Percentiles rank a stretch among this genome's conserved stretches.
Evolutionary conservation across 208 protist species (phyloP).

Genomic region (Acanthamoeba sp.): DNA sequence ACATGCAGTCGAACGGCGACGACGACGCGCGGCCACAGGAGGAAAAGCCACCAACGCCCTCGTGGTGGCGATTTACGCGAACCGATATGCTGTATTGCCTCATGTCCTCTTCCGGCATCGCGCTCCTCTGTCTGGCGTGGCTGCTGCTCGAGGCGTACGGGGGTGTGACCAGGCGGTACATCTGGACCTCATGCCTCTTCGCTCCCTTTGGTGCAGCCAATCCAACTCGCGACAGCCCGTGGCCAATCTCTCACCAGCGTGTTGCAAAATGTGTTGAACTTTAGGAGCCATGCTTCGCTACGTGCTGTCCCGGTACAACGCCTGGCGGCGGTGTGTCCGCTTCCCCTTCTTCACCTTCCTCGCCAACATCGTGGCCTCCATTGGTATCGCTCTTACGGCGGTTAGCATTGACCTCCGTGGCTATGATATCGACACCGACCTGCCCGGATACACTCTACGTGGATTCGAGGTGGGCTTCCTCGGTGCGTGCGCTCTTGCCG

Average conservation of each 20-base stretch:
- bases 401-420: conserved; percentile 12
- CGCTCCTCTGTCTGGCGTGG: conserved; percentile 13
- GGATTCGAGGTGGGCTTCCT: conserved; percentile 56
- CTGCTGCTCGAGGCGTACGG: conserved; percentile 23
- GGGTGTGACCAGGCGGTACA: conserved; percentile 47
- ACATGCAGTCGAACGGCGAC: background rate
- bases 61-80: background rate
- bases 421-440: conserved; percentile 18
- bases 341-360: conserved; percentile 72
- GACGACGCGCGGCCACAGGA: background rate
- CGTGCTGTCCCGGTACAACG: conserved; percentile 43
- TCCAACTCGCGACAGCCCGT: too few relatives aligned
- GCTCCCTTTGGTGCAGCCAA: conserved; percentile 47
- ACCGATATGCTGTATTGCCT: background rate
- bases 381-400: background rate
- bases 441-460: background rate
- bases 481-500: background rate
- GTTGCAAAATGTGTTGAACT: too few relatives aligned
- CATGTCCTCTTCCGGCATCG: background rate
- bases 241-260: too few relatives aligned
- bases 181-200: conserved; percentile 63
- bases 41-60: background rate
- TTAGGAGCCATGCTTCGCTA: conserved; percentile 43
- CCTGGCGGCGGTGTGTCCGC: conserved; percentile 20
- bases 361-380: conserved; percentile 56